Base-by-base conservation (phyloP, 148 eudicot species). In the Suaeda aralocaspica region DNA sequence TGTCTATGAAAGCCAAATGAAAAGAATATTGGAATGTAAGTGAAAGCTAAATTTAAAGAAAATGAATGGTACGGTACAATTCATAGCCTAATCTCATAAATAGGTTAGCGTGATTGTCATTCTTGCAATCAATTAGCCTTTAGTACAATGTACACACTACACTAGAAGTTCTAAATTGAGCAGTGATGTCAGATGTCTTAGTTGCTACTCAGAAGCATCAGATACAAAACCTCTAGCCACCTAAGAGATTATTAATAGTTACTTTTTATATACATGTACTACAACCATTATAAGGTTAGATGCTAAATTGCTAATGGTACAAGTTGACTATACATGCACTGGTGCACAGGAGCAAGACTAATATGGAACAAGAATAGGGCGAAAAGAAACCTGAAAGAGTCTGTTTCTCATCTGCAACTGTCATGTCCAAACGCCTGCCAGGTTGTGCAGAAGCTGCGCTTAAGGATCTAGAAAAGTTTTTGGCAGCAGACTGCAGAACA, bases 321-420 rank as follows among this genome's bases (percentile, higher is more conserved):
- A n/a, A n/a, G n/a, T n/a, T n/a, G n/a, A n/a, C 50, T 9, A 52
- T 22, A 22, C 0, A 51, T 42, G 44, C 29, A 21, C 57, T 48
- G 49, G 4, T 42, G 44, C 29, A 21, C 57, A 28, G 49, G 4
- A 50, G 28, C 71, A 19, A 52, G 34, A 39, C 10, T 21, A 41
- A 48, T 29, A 59, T 9, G 5, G 64, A 18, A 52, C 22, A 58
- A 59, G 1, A 36, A 12, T 14, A 11, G 14, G 50, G 22, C 15
- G 18, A 66, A 59, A 19, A 31, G 29, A 74, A 64, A 94, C 98
- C 97, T 91, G 88, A 82, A 79, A 87, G 75, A 55, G 74, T 66
- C 53, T 76, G 76, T 64, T 76, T 79, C 24, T 78, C 62, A 51
- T 67, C 78, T 30, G 59, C 64, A 31, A 78, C 58, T 24, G 90